Base-by-base conservation (phyloP, 1,139 yeast species). In the Diutina neorugosa region DNA sequence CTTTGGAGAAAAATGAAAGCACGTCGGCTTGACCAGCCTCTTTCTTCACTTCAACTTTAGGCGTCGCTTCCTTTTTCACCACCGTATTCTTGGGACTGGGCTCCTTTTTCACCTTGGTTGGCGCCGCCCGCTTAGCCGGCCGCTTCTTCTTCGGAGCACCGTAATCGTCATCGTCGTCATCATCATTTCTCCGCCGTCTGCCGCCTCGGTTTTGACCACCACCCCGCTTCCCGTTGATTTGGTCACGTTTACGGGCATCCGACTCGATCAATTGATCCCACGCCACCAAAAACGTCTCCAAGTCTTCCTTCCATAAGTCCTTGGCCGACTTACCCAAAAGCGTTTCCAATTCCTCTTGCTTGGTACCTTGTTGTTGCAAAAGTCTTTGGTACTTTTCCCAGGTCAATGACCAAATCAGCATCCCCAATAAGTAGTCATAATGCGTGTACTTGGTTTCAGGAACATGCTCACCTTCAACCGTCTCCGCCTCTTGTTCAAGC, bases 321-420 rank as follows among this genome's bases (percentile, higher is more conserved):
- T 88, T 89, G 23, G 97, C 93, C 5, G 87, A 73, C 62, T 82
- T 74, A 55, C 78, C 77, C 60, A 91, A 75, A 59, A 93, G 74
- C 1, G 65, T 66, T 52, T 82, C 84, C 60, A 93, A 76, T 63
- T 89, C 96, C 11, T 68, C 72, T 64, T 90, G 94, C 63, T 84
- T 86, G 37, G 71, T 82, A 53, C 81, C 88, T 58, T 82, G 77
- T 65, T 90, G 96, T 53, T 76, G 75, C 61, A 90, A 70, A 57
- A 93, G 72, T 61, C 80, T 83, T 61, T 89, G 93, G 63, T 90
- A 93, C 60, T 95, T 78, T 69, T 94, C 99, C 57, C 77, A 77
- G 0, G 98, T 91, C 63, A 93, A 80, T 34, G 96, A 84, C 95
- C 97, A 90, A 60, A 94, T 83, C 43, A 91, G 80, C 96, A 94